Evolutionary conservation across 306 rosid genomes (phyloP).

Genomic region (Vigna nakashimae): DNA sequence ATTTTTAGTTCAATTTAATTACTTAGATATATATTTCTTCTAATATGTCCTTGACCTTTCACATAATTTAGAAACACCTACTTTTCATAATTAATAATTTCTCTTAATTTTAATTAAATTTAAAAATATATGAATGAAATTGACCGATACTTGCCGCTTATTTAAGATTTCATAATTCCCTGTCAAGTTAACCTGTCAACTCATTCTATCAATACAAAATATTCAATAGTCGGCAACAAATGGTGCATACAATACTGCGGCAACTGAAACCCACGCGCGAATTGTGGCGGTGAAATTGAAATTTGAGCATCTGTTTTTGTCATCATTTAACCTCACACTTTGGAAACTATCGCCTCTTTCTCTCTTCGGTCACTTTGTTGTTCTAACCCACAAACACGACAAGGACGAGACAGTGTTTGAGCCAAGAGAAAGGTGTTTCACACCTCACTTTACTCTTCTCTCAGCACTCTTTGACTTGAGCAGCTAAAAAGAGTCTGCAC

Average conservation of each 20-base stretch:
- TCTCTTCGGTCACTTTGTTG: slow-evolving; percentile 43
- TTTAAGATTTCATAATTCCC: background rate
- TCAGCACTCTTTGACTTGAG: background rate
- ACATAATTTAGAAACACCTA: background rate
- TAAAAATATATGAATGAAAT: background rate
- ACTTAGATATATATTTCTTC: background rate
- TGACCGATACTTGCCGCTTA: background rate
- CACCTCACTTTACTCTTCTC: slow-evolving; percentile 53
- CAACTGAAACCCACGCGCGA: slow-evolving; percentile 47
- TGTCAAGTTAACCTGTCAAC: slow-evolving; percentile 1
- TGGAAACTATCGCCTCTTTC: slow-evolving; percentile 51
- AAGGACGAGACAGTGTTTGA: slow-evolving; percentile 9
- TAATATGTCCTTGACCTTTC: background rate
- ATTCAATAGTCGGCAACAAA: background rate
- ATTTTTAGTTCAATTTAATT: background rate
- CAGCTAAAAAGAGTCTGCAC: slow-evolving; percentile 32
- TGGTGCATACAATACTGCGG: background rate
- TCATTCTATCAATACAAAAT: background rate
- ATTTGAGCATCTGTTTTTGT: slow-evolving; percentile 50
- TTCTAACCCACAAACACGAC: slow-evolving; percentile 35
- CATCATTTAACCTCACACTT: slow-evolving; percentile 44
- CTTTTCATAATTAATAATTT: background rate
- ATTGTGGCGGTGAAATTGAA: slow-evolving; percentile 32
- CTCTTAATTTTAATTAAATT: background rate
- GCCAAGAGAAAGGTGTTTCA: slow-evolving; percentile 25